A percentile compares a stretch with the other conserved stretches of the same genome.
Evolutionary conservation across 164 flowering plant genomes (phyloP).

Genomic region (Sextonia rubra): DNA sequence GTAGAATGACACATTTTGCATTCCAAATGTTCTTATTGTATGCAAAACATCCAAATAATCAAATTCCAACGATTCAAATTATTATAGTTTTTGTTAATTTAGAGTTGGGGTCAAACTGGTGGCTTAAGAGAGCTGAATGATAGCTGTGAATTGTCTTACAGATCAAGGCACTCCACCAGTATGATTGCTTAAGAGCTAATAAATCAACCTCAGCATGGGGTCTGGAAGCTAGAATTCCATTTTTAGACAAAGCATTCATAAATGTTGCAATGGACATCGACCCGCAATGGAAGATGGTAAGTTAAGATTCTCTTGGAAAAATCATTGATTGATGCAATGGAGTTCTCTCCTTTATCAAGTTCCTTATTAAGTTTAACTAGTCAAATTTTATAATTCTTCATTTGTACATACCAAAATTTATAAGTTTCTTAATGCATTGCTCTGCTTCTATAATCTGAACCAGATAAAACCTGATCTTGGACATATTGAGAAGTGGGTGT

Average conservation of each 20-base stretch:
- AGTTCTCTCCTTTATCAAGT: background rate
- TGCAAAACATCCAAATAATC: no score
- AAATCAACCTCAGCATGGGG: conserved; percentile 99
- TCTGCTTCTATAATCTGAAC: no score
- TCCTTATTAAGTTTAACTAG: background rate
- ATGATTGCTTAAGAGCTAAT: conserved; percentile 94
- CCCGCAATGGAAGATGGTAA: conserved; percentile 97
- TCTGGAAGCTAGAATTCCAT: conserved; percentile 95
- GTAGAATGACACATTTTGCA: no score
- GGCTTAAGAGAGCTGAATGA: no score
- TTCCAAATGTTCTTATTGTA: no score
- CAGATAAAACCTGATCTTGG: conserved; percentile 83
- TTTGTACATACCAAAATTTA: background rate
- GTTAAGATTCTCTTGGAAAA: background rate
- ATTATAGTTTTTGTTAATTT: no score
- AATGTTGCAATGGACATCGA: conserved; percentile 82
- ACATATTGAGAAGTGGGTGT: conserved; percentile 94
- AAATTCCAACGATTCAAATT: no score
- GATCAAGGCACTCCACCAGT: conserved; percentile 64
- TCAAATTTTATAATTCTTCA: background rate
- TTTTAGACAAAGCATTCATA: conserved; percentile 82
- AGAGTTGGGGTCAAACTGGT: no score
- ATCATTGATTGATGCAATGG: background rate
- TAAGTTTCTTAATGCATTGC: background rate
- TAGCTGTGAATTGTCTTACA: conserved; percentile 23